These are phyloP conservation scores for Diplocarpon rosae DNA, from an alignment of 2,329 filamentous ascomycete genomes.

Conservation along the genomic window DNA sequence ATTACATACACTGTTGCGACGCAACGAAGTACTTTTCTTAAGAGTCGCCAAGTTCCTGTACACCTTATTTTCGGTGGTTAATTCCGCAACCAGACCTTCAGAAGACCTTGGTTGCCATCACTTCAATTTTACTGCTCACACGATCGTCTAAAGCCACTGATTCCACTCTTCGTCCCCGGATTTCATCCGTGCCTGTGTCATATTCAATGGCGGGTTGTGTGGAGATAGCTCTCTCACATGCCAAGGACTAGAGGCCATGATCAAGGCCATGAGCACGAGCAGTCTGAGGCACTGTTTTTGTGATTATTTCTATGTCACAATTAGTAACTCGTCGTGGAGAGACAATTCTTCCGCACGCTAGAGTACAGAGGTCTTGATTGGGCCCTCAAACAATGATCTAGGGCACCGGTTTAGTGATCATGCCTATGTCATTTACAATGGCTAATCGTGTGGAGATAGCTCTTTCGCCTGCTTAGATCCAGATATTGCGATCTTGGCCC, in stretches of 20 bases:
- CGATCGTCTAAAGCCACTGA: too few relatives aligned
- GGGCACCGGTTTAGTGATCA: too few relatives aligned
- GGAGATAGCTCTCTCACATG: not conserved
- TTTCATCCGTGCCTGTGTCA: not conserved
- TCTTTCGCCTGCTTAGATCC: not conserved
- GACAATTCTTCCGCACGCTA: too few relatives aligned
- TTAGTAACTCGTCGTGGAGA: too few relatives aligned
- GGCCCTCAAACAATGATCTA: too few relatives aligned
- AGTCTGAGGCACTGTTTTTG: too few relatives aligned
- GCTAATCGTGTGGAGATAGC: not conserved
- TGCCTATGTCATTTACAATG: not conserved
- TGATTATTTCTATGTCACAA: not conserved
- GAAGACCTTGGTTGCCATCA: too few relatives aligned
- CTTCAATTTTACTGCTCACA: too few relatives aligned
- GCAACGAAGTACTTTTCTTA: not conserved
- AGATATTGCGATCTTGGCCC: too few relatives aligned
- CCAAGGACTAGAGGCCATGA: not conserved
- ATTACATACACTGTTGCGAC: not conserved
- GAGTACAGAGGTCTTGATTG: too few relatives aligned
- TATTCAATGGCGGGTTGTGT: not conserved
- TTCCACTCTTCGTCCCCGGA: too few relatives aligned
- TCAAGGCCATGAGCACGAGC: too few relatives aligned
- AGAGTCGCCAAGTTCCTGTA: not conserved
- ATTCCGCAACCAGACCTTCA: not conserved
- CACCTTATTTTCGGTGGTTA: not conserved